These are phyloP conservation scores for Podila clonocystis DNA, from an alignment of 192 early-diverging fungal species.

Conservation along the genomic window DNA sequence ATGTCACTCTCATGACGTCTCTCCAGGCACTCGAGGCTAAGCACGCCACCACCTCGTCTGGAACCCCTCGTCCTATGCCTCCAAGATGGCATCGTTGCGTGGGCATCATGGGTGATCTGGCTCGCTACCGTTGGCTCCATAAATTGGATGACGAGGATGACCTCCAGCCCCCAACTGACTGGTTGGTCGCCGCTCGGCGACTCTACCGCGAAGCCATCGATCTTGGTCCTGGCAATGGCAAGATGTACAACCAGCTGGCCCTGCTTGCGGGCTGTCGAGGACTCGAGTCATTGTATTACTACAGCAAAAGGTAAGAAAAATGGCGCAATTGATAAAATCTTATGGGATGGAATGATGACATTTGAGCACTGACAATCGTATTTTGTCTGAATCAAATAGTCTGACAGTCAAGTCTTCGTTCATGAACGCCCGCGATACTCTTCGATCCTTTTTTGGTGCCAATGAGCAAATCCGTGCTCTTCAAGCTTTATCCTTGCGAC, in stretches of 20 bases:
- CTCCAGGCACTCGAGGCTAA: slow-evolving; percentile 46
- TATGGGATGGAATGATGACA: not conserved
- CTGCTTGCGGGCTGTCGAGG: slow-evolving; percentile 49
- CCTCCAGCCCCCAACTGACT: slow-evolving; percentile 5
- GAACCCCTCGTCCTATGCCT: slow-evolving; percentile 5
- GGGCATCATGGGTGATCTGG: slow-evolving; percentile 58
- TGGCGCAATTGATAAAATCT: not conserved
- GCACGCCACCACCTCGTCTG: slow-evolving; percentile 9
- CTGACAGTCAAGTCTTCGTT: slow-evolving; percentile 62
- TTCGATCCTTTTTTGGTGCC: slow-evolving; percentile 58
- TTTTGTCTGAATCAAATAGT: slow-evolving; percentile 19
- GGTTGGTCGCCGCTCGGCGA: slow-evolving; percentile 38
- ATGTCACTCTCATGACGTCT: slow-evolving; percentile 40
- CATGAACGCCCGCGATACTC: slow-evolving; percentile 60
- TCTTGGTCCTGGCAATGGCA: slow-evolving; percentile 55
- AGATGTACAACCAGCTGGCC: slow-evolving; percentile 63
- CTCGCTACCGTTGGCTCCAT: slow-evolving; percentile 61
- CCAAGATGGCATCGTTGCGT: slow-evolving; percentile 63
- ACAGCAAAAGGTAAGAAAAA: slow-evolving; percentile 48
- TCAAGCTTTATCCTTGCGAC: slow-evolving; percentile 16
- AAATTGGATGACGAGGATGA: slow-evolving; percentile 38
- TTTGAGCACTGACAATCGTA: not conserved
- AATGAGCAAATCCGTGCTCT: slow-evolving; percentile 54
- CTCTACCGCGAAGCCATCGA: slow-evolving; percentile 50
- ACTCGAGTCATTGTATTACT: slow-evolving; percentile 40